phyloP scores from a whole-genome alignment of 108 stramenopile species.

The Skeletonema costatum region DNA sequence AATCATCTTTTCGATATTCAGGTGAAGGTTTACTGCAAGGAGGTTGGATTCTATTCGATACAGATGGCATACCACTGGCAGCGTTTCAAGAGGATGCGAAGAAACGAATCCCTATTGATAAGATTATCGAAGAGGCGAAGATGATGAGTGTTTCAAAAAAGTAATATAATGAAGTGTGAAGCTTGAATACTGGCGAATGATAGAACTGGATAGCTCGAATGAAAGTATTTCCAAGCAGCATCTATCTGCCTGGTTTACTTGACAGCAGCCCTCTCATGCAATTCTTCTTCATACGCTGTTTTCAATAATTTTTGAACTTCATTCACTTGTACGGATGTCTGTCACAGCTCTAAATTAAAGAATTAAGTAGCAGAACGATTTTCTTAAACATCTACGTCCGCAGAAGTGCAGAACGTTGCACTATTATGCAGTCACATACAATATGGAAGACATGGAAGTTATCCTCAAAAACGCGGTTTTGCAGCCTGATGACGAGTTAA shows the following conservation, averaged over 20 bases:
- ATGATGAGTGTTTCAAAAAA: neutral
- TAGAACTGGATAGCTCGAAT: neutral
- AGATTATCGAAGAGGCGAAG: conserved; percentile 9
- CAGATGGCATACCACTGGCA: neutral
- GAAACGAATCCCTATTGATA: conserved; percentile 37
- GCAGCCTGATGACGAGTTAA: neutral
- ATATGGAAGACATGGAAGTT: neutral
- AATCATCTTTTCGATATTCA: conserved; percentile 4
- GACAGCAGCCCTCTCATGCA: neutral
- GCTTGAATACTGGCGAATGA: conserved; percentile 6
- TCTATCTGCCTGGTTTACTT: neutral
- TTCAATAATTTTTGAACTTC: neutral
- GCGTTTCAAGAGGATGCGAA: conserved; percentile 54
- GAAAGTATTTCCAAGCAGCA: neutral
- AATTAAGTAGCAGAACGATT: neutral
- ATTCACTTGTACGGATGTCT: neutral
- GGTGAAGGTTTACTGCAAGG: conserved; percentile 61
- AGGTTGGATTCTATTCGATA: conserved; percentile 48
- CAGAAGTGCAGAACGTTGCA: neutral
- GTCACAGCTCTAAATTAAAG: neutral
- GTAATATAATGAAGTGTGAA: neutral
- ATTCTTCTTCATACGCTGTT: neutral
- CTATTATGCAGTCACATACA: neutral
- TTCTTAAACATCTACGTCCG: neutral
- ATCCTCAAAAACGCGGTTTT: neutral